phyloP scores from a whole-genome alignment of 495 filamentous ascomycete species.

The Xylaria longipes region DNA sequence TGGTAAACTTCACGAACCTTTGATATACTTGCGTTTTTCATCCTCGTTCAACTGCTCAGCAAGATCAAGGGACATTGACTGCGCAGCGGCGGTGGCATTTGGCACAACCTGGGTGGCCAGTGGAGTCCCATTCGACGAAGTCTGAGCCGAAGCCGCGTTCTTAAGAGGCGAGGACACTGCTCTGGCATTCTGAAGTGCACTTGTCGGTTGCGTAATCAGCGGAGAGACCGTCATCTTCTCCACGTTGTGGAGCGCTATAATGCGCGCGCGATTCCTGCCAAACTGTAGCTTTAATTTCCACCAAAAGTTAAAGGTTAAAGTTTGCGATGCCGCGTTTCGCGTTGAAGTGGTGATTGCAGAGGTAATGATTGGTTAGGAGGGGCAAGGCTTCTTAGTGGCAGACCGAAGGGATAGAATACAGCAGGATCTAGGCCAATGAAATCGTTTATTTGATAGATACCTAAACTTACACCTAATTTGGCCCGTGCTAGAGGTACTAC shows the following conservation, averaged over 20 bases:
- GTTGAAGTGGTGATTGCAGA: not conserved
- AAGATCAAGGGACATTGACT: slow-evolving; percentile 58
- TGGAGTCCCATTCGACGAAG: slow-evolving; percentile 44
- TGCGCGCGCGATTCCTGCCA: not conserved
- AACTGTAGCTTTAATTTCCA: not conserved
- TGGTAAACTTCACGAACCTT: slow-evolving; percentile 59
- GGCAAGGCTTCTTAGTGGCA: not conserved
- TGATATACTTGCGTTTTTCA: slow-evolving; percentile 85
- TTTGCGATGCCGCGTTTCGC: not conserved
- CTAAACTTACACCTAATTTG: no score
- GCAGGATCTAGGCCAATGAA: no score
- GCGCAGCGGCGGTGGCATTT: slow-evolving; percentile 30
- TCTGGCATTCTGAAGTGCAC: slow-evolving; percentile 31
- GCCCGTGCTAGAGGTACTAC: no score
- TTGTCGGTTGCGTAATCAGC: slow-evolving; percentile 35
- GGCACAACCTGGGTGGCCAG: slow-evolving; percentile 35
- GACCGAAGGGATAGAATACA: not conserved
- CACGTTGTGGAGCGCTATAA: not conserved
- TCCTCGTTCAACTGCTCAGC: slow-evolving; percentile 90
- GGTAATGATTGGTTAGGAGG: slow-evolving; percentile 9
- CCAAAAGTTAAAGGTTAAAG: not conserved
- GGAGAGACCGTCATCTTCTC: slow-evolving; percentile 44
- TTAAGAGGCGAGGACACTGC: slow-evolving; percentile 42
- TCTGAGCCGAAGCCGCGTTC: slow-evolving; percentile 37
- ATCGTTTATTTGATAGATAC: no score